Evolutionary conservation across 257 asterid species (phyloP).

Genomic region (Fraxinus cuspidata): DNA sequence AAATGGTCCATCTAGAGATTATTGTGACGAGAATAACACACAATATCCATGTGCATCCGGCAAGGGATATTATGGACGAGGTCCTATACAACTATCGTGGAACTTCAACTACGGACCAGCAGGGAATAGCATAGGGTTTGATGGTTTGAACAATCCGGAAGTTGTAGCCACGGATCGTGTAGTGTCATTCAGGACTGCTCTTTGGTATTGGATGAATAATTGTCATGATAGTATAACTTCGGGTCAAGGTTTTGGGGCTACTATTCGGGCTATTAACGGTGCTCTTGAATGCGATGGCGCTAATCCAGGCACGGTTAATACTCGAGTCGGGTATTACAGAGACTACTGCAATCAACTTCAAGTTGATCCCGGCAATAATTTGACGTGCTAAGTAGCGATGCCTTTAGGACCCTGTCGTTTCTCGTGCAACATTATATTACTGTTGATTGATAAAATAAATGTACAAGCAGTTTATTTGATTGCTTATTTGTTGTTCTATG

Average conservation of each 20-base stretch:
- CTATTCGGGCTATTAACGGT: slow-evolving; percentile 32
- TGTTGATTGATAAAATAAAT: neutral
- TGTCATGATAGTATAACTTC: slow-evolving; percentile 19
- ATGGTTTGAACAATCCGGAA: slow-evolving; percentile 27
- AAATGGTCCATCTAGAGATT: slow-evolving; percentile 26
- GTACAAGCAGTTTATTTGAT: neutral
- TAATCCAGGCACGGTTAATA: slow-evolving; percentile 9
- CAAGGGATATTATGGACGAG: slow-evolving; percentile 25
- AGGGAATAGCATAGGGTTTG: slow-evolving; percentile 24
- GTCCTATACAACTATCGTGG: slow-evolving; percentile 32
- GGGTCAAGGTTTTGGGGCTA: slow-evolving; percentile 27
- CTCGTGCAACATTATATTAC: neutral
- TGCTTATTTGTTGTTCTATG: neutral
- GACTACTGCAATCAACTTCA: slow-evolving; percentile 27
- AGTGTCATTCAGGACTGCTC: slow-evolving; percentile 23
- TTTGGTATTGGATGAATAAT: slow-evolving; percentile 30
- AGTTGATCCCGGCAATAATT: slow-evolving; percentile 23
- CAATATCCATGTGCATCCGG: slow-evolving; percentile 17
- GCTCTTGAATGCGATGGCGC: slow-evolving; percentile 22
- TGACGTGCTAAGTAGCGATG: neutral
- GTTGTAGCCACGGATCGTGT: slow-evolving; percentile 20
- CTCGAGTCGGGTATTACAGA: slow-evolving; percentile 15
- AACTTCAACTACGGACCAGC: slow-evolving; percentile 33
- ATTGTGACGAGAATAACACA: slow-evolving; percentile 19
- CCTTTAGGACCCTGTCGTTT: neutral